These are phyloP conservation scores for Haplosporangium sp. DNA, from an alignment of 371 early-diverging fungal species.

Conservation along the genomic window DNA sequence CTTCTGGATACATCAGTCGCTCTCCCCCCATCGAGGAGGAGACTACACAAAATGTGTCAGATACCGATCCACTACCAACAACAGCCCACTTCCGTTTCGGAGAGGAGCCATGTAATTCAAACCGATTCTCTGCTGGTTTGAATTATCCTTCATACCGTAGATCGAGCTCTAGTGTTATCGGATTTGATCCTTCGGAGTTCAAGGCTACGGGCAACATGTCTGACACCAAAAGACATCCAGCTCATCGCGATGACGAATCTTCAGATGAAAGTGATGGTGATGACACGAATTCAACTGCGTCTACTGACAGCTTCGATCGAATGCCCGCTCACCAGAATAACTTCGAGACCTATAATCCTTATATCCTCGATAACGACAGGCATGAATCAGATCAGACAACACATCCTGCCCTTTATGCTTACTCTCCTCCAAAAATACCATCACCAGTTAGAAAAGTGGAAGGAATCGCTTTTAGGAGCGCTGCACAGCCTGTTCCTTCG, in stretches of 20 bases:
- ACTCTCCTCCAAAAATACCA: background rate
- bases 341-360: conserved; percentile 25
- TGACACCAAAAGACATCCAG: conserved; percentile 13
- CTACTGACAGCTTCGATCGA: conserved; percentile 22
- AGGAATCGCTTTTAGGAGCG: conserved; percentile 2
- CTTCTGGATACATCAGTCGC: conserved; percentile 1
- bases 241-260: background rate
- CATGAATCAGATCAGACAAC: background rate
- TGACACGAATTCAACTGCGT: conserved; percentile 19
- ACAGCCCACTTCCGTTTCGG: conserved; percentile 13
- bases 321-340: conserved; percentile 28
- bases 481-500: conserved; percentile 2
- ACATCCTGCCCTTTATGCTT: background rate
- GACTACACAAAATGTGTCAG: conserved; percentile 1
- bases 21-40: conserved; percentile 22
- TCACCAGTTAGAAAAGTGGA: conserved; percentile 4
- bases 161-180: conserved; percentile 24
- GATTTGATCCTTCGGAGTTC: conserved; percentile 29
- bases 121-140: conserved; percentile 13
- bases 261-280: conserved; percentile 28
- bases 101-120: conserved; percentile 12
- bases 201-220: conserved; percentile 9
- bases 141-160: conserved; percentile 12
- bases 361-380: background rate
- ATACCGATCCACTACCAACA: conserved; percentile 19